Evolutionary conservation across 1,284 basidiomycete species (phyloP).

Genomic region (Ceratobasidium sp.): DNA sequence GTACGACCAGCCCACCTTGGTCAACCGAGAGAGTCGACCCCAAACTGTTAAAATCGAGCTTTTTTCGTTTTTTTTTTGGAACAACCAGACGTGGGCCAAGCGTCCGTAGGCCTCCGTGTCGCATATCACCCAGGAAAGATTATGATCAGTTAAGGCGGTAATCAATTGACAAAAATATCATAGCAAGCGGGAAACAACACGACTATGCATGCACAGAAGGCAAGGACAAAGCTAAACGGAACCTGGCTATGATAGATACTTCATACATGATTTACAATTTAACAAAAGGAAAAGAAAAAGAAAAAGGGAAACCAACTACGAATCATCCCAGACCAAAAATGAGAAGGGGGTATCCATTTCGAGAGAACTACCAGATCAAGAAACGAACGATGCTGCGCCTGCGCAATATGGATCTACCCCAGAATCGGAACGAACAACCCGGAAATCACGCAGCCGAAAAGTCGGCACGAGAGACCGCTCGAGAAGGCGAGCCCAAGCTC

Average conservation of each 20-base stretch:
- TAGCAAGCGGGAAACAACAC: background rate
- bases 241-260: constrained; percentile 10
- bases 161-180: constrained; percentile 11
- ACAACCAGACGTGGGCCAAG: too few relatives aligned
- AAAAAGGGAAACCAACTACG: too few relatives aligned
- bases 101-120: too few relatives aligned
- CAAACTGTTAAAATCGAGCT: too few relatives aligned
- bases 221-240: background rate
- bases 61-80: too few relatives aligned
- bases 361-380: background rate
- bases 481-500: background rate
- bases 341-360: background rate
- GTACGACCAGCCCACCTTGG: too few relatives aligned
- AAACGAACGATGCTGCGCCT: constrained; percentile 2
- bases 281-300: background rate
- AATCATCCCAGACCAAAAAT: background rate
- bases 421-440: background rate
- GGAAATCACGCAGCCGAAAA: background rate
- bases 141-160: constrained; percentile 5
- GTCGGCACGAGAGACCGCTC: constrained; percentile 6
- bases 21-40: too few relatives aligned
- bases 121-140: too few relatives aligned
- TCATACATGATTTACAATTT: constrained; percentile 13
- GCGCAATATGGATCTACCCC: background rate
- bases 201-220: background rate